Percentiles rank a stretch among this genome's conserved stretches.
phyloP scores from a whole-genome alignment of 1,284 basidiomycete genomes.

The Pascua sp. region DNA sequence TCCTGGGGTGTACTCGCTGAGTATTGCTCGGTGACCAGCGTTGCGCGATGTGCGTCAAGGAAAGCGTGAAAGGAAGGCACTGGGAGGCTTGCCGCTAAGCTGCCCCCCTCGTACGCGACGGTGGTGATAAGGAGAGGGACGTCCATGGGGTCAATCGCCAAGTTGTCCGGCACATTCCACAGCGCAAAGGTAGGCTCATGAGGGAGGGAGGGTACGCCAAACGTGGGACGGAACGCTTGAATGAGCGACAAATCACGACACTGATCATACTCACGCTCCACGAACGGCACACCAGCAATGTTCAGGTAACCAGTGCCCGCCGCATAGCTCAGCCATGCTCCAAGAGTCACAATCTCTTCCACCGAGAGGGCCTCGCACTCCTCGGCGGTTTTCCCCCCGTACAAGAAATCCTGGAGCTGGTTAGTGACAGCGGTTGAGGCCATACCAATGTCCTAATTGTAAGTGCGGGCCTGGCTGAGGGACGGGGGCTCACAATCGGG shows the following conservation, averaged over 20 bases:
- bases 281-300: constrained; percentile 26
- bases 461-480: too few species aligned
- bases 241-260: constrained; percentile 1
- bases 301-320: constrained; percentile 41
- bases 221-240: constrained; percentile 39
- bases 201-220: constrained; percentile 27
- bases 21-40: background rate
- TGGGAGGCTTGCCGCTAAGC: constrained; percentile 24
- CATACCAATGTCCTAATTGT: too few species aligned
- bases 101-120: constrained; percentile 66
- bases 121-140: constrained; percentile 63
- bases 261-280: constrained; percentile 24
- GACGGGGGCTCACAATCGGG: constrained; percentile 54
- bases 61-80: too few species aligned
- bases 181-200: constrained; percentile 60
- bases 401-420: constrained; percentile 53
- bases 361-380: constrained; percentile 54
- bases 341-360: constrained; percentile 56
- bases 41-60: too few species aligned
- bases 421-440: too few species aligned
- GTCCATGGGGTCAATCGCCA: constrained; percentile 59
- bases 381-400: constrained; percentile 44
- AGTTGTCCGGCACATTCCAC: constrained; percentile 60
- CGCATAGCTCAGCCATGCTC: background rate
- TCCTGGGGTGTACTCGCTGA: background rate